Conservation (phyloP, 1,139 yeast species). For the Blastobotrys proliferans region DNA sequence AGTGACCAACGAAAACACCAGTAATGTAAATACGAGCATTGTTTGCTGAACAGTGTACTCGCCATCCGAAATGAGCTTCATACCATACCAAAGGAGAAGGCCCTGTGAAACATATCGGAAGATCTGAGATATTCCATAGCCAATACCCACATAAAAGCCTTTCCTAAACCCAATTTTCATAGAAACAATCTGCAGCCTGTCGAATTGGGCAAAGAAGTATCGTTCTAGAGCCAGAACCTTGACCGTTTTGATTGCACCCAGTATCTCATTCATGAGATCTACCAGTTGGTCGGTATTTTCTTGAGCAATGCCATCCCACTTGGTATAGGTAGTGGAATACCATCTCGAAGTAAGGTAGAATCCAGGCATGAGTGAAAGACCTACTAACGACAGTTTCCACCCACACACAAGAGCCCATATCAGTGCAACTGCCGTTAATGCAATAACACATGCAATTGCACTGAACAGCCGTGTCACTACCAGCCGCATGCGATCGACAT, state of each 20-base stretch:
- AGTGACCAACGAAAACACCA: constrained; percentile 67
- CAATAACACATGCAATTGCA: constrained; percentile 39
- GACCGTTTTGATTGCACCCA: constrained; percentile 60
- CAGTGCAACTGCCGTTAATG: constrained; percentile 56
- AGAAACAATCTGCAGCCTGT: constrained; percentile 27
- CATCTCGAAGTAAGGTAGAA: constrained; percentile 48
- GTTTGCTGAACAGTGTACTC: constrained; percentile 55
- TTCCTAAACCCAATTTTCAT: constrained; percentile 27
- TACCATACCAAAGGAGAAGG: constrained; percentile 69
- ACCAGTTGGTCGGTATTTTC: constrained; percentile 52
- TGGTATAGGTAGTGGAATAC: constrained; percentile 51
- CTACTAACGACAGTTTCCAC: constrained; percentile 83
- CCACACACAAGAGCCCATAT: constrained; percentile 78
- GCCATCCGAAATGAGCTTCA: constrained; percentile 54
- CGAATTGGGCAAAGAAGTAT: constrained; percentile 44
- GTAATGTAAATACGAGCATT: constrained; percentile 64
- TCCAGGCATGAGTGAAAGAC: constrained; percentile 67
- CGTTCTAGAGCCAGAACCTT: constrained; percentile 49
- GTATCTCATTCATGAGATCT: constrained; percentile 52
- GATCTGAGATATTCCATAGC: constrained; percentile 54
- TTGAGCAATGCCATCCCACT: constrained; percentile 58
- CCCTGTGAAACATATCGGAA: constrained; percentile 62
- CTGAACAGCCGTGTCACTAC: constrained; percentile 60
- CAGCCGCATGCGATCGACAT: constrained; percentile 68
- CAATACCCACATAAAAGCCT: constrained; percentile 45